Base-by-base conservation (phyloP, 2,329 filamentous ascomycete genomes). In the Trichoderma oligosporum region DNA sequence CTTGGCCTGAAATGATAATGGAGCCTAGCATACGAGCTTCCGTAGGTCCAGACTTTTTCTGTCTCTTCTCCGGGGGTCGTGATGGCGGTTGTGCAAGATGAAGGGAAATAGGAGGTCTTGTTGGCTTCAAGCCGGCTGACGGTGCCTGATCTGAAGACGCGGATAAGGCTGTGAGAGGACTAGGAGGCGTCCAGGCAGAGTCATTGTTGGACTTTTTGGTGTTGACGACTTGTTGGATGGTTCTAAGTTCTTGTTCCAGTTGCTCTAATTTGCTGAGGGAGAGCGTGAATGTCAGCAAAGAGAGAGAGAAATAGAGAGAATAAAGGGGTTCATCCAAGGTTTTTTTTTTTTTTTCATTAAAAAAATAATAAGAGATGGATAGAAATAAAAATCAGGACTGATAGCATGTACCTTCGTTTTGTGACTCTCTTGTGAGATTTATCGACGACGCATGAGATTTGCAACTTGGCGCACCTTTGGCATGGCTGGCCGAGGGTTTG, bases 171-270 rank as follows among this genome's bases (percentile, higher is more conserved):
- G 61, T 61, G 4, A 66, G 65, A 4, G 70, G 65, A 46, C 66
- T 67, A 9, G 70, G 61, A 8, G 69, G 66, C 31, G 67, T 66
- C 66, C 66, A 68, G 24, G 62, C 46, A 11, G 62, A 20, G 2
- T 66, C 65, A 29, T 57, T 53, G 4, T 62, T 61, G 51, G 38
- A 8, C 12, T 42, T 44, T 33, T 52, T 58, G 31, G 39, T 52
- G 41, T 71, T 67, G 39, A 83, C 80, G 42, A 74, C 77, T 61
- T 81, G 74, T 62, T 81, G 81, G 63, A 82, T 82, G 64, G 70
- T 78, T 61, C 73, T 76, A n/a, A 82, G 74, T 64, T 82, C 80
- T 59, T 79, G 76, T 49, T 78, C 79, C 4, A 82, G 70, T 60
- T 80, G 76, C 61, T 83, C 80, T 3, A 83, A 70, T 64, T 83